These are phyloP conservation scores for Hibiscus trionum DNA, from an alignment of 345 rosid genomes.

Conservation along the genomic window DNA sequence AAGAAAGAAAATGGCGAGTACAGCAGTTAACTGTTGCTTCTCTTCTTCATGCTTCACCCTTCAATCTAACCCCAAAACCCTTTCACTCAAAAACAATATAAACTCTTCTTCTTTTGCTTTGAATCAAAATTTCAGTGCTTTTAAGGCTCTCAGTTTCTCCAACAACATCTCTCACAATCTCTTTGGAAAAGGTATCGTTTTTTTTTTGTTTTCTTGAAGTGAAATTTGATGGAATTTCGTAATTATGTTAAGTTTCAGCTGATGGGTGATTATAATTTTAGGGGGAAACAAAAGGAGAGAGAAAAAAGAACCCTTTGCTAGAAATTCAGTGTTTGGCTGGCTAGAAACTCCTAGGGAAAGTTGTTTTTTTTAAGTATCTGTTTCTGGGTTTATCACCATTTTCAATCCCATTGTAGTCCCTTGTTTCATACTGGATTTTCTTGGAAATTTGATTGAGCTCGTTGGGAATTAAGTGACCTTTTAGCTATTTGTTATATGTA, in stretches of 20 bases:
- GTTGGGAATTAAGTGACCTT: neutral
- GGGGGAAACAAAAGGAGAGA: too few species aligned
- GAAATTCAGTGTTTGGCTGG: neutral
- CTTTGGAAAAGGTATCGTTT: constrained; percentile 41
- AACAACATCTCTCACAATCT: constrained; percentile 33
- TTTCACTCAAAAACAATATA: constrained; percentile 34
- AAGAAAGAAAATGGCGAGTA: constrained; percentile 34
- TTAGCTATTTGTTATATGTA: neutral
- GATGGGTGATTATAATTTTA: neutral
- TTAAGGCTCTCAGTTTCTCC: constrained; percentile 55
- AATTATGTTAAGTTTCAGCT: neutral
- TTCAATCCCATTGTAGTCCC: neutral
- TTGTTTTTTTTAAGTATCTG: neutral
- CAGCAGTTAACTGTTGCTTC: constrained; percentile 24
- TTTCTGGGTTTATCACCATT: neutral
- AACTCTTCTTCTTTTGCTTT: constrained; percentile 25
- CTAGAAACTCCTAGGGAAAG: neutral
- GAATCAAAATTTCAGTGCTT: constrained; percentile 15
- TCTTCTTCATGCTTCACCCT: constrained; percentile 57
- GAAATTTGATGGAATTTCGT: neutral
- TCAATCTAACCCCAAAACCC: constrained; percentile 46
- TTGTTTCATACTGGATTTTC: neutral
- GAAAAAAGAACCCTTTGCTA: too few species aligned
- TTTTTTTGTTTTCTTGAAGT: neutral
- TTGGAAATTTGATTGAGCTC: neutral